Evolutionary conservation across 768 basidiomycete genomes (phyloP).

Genomic region (Boletus reticulatus): DNA sequence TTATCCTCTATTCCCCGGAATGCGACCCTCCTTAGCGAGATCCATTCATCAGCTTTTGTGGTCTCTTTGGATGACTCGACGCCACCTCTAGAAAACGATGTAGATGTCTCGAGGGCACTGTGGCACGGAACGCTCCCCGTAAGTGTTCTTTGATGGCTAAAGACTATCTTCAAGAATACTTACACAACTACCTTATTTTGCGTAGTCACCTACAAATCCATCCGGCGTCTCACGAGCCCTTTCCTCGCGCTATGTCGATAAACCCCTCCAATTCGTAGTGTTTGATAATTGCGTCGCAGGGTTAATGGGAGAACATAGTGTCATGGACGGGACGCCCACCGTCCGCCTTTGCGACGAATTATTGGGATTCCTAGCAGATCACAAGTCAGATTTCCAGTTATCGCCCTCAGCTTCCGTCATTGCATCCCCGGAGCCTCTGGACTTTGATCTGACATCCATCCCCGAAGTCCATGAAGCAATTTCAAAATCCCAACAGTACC

Average conservation of each 20-base stretch:
- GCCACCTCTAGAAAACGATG: constrained; percentile 41
- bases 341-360: constrained; percentile 70
- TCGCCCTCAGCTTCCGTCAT: constrained; percentile 16
- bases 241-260: constrained; percentile 84
- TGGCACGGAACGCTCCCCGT: constrained; percentile 78
- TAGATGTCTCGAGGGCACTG: constrained; percentile 64
- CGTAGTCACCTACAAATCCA: constrained; percentile 25
- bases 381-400: constrained; percentile 62
- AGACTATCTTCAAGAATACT: not conserved
- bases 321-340: constrained; percentile 89
- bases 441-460: constrained; percentile 57
- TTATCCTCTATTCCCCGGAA: constrained; percentile 63
- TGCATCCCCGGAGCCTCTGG: constrained; percentile 48
- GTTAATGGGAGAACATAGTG: constrained; percentile 89
- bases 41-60: constrained; percentile 85
- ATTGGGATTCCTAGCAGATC: constrained; percentile 55
- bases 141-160: constrained; percentile 33
- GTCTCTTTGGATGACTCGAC: constrained; percentile 71
- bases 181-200: not conserved
- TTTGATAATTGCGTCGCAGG: constrained; percentile 81
- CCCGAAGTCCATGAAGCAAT: constrained; percentile 44
- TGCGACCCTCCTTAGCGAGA: constrained; percentile 58
- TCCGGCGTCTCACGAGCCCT: constrained; percentile 42
- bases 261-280: constrained; percentile 84
- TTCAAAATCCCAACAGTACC: constrained; percentile 50